Evolutionary conservation across 306 rosid species (phyloP), one percentile per base, ranked within the genome.

Genomic region (Medicago ruthenica): DNA sequence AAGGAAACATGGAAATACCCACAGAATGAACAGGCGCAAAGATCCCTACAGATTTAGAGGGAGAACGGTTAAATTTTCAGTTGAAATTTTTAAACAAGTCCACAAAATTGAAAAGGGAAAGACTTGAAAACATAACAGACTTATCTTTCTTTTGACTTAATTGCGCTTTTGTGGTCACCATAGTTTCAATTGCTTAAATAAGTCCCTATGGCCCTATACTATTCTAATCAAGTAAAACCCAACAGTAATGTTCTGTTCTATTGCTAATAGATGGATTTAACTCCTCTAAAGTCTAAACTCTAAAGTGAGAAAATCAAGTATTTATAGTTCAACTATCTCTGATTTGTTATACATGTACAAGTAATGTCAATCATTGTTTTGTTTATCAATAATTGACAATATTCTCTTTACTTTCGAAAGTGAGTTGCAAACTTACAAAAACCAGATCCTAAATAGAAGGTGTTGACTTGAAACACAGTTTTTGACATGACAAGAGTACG

Each of bases 1-100:
- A 61, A 87, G 22, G 63, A 92, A 76, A 55, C 93, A 90, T 3
- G 88, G 89, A 11, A 87, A 75, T 13, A 86, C 85, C 96, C 92
- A 90, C 73, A 80, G 66, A 79, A 87, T 1, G 47, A 90, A 86
- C 85, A 88, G 79, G 15, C 89, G 88, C 44, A 87, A 67, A 47
- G 92, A 92, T 61, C 76, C 87, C 96, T 90, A 77, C 0, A 15
- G 13, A 76, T 67, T 21, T 9, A 67, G 57, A 42, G 13, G 37
- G 18, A 44, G 1, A 18, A 4, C 7, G 2, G 57, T 67, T 67
- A 67, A 18, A 8, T 68, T 45, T 15, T 20, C 69, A 55, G 55
- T 3, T 20, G 54, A 12, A 20, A 12, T 42, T 18, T 42, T 1
- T 13, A 41, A 41, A 40, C 12, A 20, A 13, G 36, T n/a, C 15